Evolutionary conservation across 192 early-diverging fungal genomes (phyloP).

Genomic region (Chytriomyces hyalinus): DNA sequence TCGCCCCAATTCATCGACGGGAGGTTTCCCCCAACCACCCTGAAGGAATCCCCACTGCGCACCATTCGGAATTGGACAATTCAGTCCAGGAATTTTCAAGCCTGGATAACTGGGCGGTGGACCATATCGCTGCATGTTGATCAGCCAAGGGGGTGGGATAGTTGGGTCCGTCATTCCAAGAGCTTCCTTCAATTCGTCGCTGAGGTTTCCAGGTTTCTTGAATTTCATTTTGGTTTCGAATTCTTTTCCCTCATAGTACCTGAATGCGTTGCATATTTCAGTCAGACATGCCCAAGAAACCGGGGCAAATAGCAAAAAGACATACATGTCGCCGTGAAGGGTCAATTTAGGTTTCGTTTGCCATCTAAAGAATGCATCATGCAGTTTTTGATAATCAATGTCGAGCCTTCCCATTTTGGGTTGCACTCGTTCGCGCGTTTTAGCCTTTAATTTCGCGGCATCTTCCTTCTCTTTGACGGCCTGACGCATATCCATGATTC

Average conservation of each 20-base stretch:
- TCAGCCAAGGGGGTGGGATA: constrained; percentile 95
- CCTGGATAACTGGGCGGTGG: constrained; percentile 94
- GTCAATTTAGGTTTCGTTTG: constrained; percentile 83
- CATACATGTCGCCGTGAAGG: constrained; percentile 81
- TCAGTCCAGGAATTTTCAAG: constrained; percentile 90
- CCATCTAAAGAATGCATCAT: constrained; percentile 96
- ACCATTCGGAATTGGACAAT: constrained; percentile 93
- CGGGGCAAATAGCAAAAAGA: constrained; percentile 1
- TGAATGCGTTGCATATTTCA: constrained; percentile 4
- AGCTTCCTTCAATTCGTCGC: constrained; percentile 84
- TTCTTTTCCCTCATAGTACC: constrained; percentile 97
- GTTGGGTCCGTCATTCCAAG: constrained; percentile 79
- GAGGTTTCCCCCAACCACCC: constrained; percentile 77
- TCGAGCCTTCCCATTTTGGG: constrained; percentile 97
- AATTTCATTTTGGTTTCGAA: constrained; percentile 86
- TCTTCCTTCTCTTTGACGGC: constrained; percentile 89
- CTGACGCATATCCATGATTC: constrained; percentile 95
- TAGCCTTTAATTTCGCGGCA: constrained; percentile 75
- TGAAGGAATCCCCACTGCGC: constrained; percentile 99
- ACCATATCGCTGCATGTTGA: constrained; percentile 98
- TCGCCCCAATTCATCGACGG: constrained; percentile 74
- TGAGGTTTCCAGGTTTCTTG: constrained; percentile 86
- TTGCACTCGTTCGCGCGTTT: constrained; percentile 82
- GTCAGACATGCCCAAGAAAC: not conserved
- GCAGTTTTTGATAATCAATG: constrained; percentile 96